phyloP scores from a whole-genome alignment of 164 flowering plant genomes.

The Chimonanthus praecox region DNA sequence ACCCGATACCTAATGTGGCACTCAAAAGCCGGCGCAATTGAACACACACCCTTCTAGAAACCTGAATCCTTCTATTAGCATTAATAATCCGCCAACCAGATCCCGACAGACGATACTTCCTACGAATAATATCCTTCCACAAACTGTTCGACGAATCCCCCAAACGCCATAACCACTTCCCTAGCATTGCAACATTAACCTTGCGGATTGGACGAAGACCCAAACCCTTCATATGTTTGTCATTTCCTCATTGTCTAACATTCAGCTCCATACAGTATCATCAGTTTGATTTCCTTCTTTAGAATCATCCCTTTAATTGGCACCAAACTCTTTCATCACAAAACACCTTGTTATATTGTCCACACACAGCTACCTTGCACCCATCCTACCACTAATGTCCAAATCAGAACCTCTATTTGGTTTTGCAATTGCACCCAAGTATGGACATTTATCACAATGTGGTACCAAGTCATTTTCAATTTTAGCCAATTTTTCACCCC shows the following conservation, averaged over 20 bases:
- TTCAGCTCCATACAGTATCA: background rate
- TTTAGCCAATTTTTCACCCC: background rate
- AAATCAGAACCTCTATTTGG: background rate
- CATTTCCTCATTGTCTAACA: background rate
- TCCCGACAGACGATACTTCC: no score
- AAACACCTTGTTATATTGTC: background rate
- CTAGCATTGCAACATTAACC: no score
- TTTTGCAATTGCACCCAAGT: background rate
- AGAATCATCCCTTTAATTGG: background rate
- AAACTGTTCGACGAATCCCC: no score
- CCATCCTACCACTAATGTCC: background rate
- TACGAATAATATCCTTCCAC: no score
- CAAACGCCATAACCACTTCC: no score
- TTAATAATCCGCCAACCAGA: no score
- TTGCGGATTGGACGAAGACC: no score
- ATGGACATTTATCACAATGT: background rate
- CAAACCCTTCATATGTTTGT: background rate
- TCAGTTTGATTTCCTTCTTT: background rate
- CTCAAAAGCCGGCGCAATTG: no score
- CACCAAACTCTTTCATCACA: background rate
- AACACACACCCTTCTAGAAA: no score
- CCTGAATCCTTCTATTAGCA: no score
- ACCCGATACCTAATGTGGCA: no score
- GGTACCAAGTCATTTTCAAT: background rate
- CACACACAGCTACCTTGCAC: background rate